phyloP scores from a whole-genome alignment of 2,329 filamentous ascomycete species.

The Arthrobotrys sinensis region DNA sequence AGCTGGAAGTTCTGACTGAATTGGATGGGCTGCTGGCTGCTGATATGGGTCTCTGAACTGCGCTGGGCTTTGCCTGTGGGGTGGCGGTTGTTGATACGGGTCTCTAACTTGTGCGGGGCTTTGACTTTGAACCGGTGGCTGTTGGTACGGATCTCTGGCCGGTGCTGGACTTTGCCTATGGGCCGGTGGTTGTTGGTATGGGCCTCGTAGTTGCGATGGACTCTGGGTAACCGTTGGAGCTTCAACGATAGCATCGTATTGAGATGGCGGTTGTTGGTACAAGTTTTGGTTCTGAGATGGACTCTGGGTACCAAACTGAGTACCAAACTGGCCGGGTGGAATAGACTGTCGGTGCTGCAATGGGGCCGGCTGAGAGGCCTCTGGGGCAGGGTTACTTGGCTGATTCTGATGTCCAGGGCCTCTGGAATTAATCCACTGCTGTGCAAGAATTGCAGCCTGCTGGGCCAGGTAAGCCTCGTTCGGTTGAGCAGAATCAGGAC shows the following conservation, averaged over 20 bases:
- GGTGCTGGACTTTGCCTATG: conserved; percentile 16
- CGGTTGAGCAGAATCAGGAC: conserved; percentile 26
- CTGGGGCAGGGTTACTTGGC: conserved; percentile 3
- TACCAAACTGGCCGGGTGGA: conserved; percentile 24
- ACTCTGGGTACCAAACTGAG: conserved; percentile 25
- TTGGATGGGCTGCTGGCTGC: conserved; percentile 26
- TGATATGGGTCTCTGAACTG: conserved; percentile 26
- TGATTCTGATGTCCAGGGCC: conserved; percentile 12
- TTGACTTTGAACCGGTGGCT: conserved; percentile 12
- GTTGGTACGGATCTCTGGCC: conserved; percentile 15
- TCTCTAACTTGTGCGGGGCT: conserved; percentile 21
- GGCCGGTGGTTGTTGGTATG: conserved; percentile 31
- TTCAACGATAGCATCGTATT: conserved; percentile 7
- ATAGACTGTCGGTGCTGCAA: conserved; percentile 44
- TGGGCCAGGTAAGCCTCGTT: conserved; percentile 49
- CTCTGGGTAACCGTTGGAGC: conserved; percentile 6
- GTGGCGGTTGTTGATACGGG: conserved; percentile 43
- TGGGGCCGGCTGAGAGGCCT: conserved; percentile 7
- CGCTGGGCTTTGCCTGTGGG: conserved; percentile 19
- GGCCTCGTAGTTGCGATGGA: conserved; percentile 15
- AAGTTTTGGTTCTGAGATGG: conserved; percentile 30
- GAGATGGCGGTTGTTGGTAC: conserved; percentile 35
- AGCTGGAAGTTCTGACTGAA: conserved; percentile 13
- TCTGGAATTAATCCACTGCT: conserved; percentile 45
- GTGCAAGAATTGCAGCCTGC: conserved; percentile 55